Base-by-base conservation (phyloP, 2,329 filamentous ascomycete species). In the Hypomyces perniciosus region DNA sequence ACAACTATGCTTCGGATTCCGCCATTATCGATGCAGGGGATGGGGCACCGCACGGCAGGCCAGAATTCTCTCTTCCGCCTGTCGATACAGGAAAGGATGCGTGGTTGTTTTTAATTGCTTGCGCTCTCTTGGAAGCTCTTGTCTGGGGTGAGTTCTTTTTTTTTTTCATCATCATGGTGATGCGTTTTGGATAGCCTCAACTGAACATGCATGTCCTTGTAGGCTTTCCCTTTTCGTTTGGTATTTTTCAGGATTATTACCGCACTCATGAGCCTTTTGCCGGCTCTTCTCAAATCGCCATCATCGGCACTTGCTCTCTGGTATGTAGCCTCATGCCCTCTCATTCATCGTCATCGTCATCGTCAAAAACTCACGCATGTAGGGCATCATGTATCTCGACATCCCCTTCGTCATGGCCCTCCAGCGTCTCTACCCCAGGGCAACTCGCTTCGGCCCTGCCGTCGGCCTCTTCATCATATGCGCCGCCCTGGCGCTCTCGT, bases 171-270 rank as follows among this genome's bases (percentile, higher is more conserved):
- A 41, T n/a, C 3, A 8, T 20, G 27, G 0, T 13, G 4, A 10
- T n/a, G 28, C 12, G 7, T 33, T 30, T 30, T 28, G n/a, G 8
- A 26, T 5, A 34, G 37, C 5, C 8, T 20, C 28, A 6, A 0
- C 3, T 31, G 4, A 37, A 12, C 8, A 10, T 6, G 3, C 2
- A 5, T 5, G 13, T 1, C 1, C 3, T 0, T 29, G 0, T 38
- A 86, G 83, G 84, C 2, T 86, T 88, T 51, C 80, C 83, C 0
- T 83, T 83, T 50, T 76, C 82, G 0, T 89, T 84, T 62, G 85
- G 85, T 40, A 75, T 89, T 27, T 88, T 89, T 60, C 83, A 88
- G 57, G 76, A 84, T 46, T 85, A 86, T 64, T 88, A 88, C 63
- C 77, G 72, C 34, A 76, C 71, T 1, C 74, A 83, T 52, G 73